Evolutionary conservation across 441 rosid genomes (phyloP).

Genomic region (Mallotus repandus): DNA sequence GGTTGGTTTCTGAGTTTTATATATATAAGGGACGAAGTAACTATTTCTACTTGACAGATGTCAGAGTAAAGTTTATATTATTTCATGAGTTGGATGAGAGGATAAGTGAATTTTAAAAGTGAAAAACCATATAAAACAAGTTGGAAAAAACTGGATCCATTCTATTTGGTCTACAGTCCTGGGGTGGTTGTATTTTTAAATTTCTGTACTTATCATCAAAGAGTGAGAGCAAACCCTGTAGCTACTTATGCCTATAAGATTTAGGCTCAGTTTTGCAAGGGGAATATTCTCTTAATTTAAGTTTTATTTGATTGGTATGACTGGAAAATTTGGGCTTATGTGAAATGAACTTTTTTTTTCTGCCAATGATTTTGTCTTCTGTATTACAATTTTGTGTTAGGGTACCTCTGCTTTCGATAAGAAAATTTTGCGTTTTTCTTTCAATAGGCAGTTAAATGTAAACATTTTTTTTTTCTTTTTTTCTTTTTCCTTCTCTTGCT

Average conservation of each 20-base stretch:
- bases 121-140: neutral
- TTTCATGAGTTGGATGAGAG: neutral
- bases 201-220: neutral
- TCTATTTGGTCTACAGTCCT: neutral
- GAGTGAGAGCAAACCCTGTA: neutral
- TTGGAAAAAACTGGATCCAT: neutral
- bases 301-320: neutral
- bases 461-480: conserved; percentile 12
- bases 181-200: neutral
- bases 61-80: neutral
- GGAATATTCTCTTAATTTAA: neutral
- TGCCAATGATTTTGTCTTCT: neutral
- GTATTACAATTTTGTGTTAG: neutral
- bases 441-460: neutral
- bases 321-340: neutral
- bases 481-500: conserved; percentile 16
- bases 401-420: neutral
- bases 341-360: neutral
- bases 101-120: neutral
- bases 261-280: neutral
- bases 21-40: neutral
- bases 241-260: too few relatives aligned
- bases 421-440: neutral
- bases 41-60: too few relatives aligned
- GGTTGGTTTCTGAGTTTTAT: neutral